phyloP scores from a whole-genome alignment of 2,329 filamentous ascomycete species.

The Nothopassalora personata region DNA sequence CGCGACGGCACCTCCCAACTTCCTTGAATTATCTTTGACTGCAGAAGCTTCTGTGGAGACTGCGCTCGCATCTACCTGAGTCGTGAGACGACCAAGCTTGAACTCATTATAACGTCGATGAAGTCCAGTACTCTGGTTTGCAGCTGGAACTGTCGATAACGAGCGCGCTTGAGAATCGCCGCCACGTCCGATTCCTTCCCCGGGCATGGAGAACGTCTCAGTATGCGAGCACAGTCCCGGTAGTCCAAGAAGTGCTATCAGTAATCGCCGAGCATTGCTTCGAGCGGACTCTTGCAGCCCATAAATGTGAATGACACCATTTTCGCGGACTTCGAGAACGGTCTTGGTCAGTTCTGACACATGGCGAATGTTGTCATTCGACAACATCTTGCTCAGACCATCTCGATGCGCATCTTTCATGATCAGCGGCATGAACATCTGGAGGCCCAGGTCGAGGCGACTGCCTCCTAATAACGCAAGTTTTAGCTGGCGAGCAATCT shows the following conservation, averaged over 20 bases:
- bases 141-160: neutral
- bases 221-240: conserved; percentile 6
- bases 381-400: conserved; percentile 3
- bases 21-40: neutral
- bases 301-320: conserved; percentile 4
- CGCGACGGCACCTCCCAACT: neutral
- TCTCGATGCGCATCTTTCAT: conserved; percentile 15
- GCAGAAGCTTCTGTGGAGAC: neutral
- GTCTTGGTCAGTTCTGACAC: conserved; percentile 18
- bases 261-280: conserved; percentile 20
- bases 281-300: neutral
- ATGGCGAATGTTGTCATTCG: conserved; percentile 12
- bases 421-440: conserved; percentile 4
- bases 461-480: conserved; percentile 13
- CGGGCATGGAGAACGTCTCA: neutral
- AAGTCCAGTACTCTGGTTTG: neutral
- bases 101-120: conserved; percentile 3
- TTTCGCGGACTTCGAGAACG: conserved; percentile 7
- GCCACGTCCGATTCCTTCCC: neutral
- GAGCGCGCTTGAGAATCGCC: neutral
- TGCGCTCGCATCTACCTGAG: neutral
- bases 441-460: conserved; percentile 16
- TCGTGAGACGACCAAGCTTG: neutral
- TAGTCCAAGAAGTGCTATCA: conserved; percentile 16
- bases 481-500: conserved; percentile 23